Evolutionary conservation across 352 stramenopile genomes (phyloP).

Genomic region (Achlya hypogyna): DNA sequence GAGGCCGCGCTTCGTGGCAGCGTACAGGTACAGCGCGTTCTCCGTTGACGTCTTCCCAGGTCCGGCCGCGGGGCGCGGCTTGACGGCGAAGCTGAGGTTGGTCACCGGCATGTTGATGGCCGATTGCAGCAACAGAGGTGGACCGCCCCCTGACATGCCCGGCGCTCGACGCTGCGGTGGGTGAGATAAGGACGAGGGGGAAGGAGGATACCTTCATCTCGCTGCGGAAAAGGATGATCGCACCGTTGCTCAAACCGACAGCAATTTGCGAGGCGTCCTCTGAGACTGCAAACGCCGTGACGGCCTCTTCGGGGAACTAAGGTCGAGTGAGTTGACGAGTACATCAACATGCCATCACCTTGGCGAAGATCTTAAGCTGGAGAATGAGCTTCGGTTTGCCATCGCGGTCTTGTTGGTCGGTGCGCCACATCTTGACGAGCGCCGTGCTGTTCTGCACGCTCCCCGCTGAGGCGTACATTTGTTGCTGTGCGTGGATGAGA

Average conservation of each 20-base stretch:
- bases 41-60: background rate
- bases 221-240: conserved; percentile 73
- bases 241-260: conserved; percentile 71
- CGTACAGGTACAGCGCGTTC: conserved; percentile 66
- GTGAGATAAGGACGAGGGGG: background rate
- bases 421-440: conserved; percentile 80
- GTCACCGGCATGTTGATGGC: conserved; percentile 75
- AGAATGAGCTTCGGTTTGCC: conserved; percentile 78
- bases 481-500: background rate
- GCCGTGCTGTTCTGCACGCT: conserved; percentile 52
- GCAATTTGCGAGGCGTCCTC: conserved; percentile 77
- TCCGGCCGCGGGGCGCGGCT: conserved; percentile 35
- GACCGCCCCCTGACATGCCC: conserved; percentile 35
- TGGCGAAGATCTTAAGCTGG: conserved; percentile 78
- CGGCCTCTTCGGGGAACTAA: conserved; percentile 72
- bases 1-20: conserved; percentile 61
- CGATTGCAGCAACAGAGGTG: conserved; percentile 62
- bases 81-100: conserved; percentile 66
- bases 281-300: conserved; percentile 78
- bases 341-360: no score
- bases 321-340: background rate
- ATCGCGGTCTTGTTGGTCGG: conserved; percentile 79
- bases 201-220: conserved; percentile 34
- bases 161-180: conserved; percentile 28
- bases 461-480: conserved; percentile 60